Percentiles rank a stretch among this genome's conserved stretches.
Conservation (phyloP, 2,329 filamentous ascomycete genomes). For the Clarireedia monteithiana region DNA sequence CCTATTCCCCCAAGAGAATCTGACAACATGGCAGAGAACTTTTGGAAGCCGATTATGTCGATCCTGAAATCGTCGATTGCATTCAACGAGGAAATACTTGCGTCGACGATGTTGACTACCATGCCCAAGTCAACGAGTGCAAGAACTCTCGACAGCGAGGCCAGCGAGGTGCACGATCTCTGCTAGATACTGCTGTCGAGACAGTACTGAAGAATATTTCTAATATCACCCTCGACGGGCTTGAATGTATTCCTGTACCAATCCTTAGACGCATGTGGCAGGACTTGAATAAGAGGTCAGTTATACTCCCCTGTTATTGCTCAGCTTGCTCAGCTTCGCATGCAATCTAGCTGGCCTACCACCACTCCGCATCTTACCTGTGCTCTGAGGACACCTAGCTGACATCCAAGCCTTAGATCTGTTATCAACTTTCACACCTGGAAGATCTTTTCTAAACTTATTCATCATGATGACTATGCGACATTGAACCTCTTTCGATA, state of each 20-base stretch:
- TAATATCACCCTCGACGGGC: background rate
- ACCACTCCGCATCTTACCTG: too few species aligned
- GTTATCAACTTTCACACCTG: conserved; percentile 23
- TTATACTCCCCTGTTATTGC: background rate
- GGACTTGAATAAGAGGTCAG: background rate
- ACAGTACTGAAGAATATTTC: background rate
- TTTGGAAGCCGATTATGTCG: background rate
- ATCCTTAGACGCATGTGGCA: background rate
- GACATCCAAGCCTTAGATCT: conserved; percentile 13
- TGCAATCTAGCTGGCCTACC: too few species aligned
- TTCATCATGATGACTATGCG: conserved; percentile 12
- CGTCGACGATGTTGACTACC: background rate
- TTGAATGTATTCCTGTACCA: background rate
- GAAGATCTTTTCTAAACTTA: conserved; percentile 24
- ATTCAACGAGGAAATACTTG: background rate
- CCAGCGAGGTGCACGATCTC: background rate
- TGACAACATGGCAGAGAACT: background rate
- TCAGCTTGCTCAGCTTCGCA: background rate
- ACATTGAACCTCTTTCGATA: conserved; percentile 20
- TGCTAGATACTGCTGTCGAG: background rate
- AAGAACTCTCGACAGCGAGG: background rate
- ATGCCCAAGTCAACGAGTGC: background rate
- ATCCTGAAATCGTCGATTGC: background rate
- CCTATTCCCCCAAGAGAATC: background rate
- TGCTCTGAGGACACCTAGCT: too few species aligned